Evolutionary conservation across 176 grass and related monocot species (phyloP), one percentile per base, ranked within the genome.

Genomic region (Oryza punctata): DNA sequence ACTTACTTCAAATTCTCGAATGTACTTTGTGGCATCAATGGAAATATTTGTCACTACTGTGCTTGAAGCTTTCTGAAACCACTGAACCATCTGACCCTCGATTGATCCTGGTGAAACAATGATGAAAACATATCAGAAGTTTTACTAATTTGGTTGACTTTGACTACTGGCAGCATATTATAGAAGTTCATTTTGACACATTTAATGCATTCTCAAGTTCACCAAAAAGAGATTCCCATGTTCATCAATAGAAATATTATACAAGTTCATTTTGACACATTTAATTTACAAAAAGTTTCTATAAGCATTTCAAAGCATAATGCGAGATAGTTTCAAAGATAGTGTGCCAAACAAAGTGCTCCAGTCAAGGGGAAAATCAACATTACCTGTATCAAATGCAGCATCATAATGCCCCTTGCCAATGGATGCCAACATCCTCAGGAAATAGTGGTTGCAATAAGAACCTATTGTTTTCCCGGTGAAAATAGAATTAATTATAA

Each of bases 361-460:
- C 65, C 14, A 38, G 67, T 84, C 47, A 68, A 79, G 63, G 65
- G 29, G 63, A 26, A 52, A 57, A 63, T 44, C 78, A 63, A 47
- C 9, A 41, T 27, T 88, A 99, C 96, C 96, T 89, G 80, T 47
- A 90, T 96, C 89, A 69, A 87, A 86, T 73, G 89, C 89, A 85
- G 91, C 87, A 85, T 80, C 91, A 71, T 99, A 96, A 41, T 94
- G 93, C 61, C 96, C 96, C 70, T 85, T 92, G 46, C 93, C 91
- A 80, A 99, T 84, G n/a, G 89, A 94, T 87, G 96, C 89, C 85
- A 99, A 90, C 85, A 90, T 90, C 57, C 73, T 86, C 91, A 99
- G 89, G 87, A 99, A 99, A 90, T 99, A 99, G 66, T 99, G 89
- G 70, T 99, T 99, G 89, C 93, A 99, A 72, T 89, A 96, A 72